Base-by-base conservation (phyloP, 495 filamentous ascomycete species). In the Aspergillus coremiiformis region DNA sequence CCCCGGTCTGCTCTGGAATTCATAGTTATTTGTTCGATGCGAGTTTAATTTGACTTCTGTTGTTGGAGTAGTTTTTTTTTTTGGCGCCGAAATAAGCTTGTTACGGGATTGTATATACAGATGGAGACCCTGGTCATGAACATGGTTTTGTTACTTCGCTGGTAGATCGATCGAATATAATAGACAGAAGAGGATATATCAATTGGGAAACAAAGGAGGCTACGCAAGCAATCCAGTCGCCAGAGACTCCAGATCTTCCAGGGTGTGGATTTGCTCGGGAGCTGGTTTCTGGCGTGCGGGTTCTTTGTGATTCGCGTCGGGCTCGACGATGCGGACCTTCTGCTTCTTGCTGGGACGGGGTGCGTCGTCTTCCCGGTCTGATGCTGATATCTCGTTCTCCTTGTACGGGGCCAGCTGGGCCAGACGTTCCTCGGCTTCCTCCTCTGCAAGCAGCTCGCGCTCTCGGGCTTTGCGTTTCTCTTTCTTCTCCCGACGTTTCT, bases 231-330 rank as follows among this genome's bases (percentile, higher is more conserved):
- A 70, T 1, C 88, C 90, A 56, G 85, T 81, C 56, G 92, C 92
- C 78, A 95, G 61, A 48, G 85, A 83, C 69, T 97, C 92, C 65
- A 96, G 72, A 76, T 96, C 89, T 60, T 92, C 87, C 71, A 96
- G 67, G 21, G 85, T 95, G 67, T 91, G 83, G 49, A 89, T 88
- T 67, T 86, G 82, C 35, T 81, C 70, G 21, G 73, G 73, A 53
- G 78, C 47, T 60, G 65, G 63, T 66, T 75, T 79, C 61, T 66
- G 70, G 46, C 56, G 55, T 69, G 63, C 60, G 53, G 66, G 61
- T 42, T 76, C 69, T 42, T 72, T 68, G 10, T 71, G 64, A 52
- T 65, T 71, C 49, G 74, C 66, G 46, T 75, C 68, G 33, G 54
- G 19, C 11, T 66, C 60, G 47, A 59, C 58, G 44, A 63, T 63